phyloP scores from a whole-genome alignment of 1,284 basidiomycete species.

The Wolfiporia cocos region DNA sequence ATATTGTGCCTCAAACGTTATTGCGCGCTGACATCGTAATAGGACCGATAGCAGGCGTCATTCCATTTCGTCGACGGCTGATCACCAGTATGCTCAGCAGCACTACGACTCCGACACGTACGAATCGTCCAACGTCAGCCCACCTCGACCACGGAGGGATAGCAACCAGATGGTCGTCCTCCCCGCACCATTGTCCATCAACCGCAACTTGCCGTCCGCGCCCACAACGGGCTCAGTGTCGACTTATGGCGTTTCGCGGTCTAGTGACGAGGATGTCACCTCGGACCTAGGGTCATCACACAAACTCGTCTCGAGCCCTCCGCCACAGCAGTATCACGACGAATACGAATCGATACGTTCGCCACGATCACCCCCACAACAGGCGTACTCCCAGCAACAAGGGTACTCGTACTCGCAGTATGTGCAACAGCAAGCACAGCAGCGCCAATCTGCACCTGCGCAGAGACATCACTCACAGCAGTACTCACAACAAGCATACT shows the following conservation, averaged over 20 bases:
- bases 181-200: slow-evolving; percentile 60
- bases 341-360: slow-evolving; percentile 19
- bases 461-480: no score
- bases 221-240: slow-evolving; percentile 50
- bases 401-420: background rate
- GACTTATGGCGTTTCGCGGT: slow-evolving; percentile 42
- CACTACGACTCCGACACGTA: slow-evolving; percentile 57
- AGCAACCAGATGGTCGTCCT: slow-evolving; percentile 65
- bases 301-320: slow-evolving; percentile 44
- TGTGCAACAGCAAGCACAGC: slow-evolving; percentile 1
- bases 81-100: slow-evolving; percentile 52
- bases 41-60: slow-evolving; percentile 57
- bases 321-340: slow-evolving; percentile 31
- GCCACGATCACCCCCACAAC: slow-evolving; percentile 12
- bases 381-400: slow-evolving; percentile 1
- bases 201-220: slow-evolving; percentile 9
- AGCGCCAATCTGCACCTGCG: no score
- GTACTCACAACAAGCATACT: no score
- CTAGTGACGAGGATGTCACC: slow-evolving; percentile 62
- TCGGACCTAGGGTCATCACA: slow-evolving; percentile 52
- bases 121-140: slow-evolving; percentile 41
- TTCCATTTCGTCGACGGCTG: slow-evolving; percentile 72
- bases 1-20: no score
- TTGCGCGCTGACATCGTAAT: no score
- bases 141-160: slow-evolving; percentile 52